These are phyloP conservation scores for Mallotus japonicus DNA, from an alignment of 441 rosid genomes.

Conservation along the genomic window DNA sequence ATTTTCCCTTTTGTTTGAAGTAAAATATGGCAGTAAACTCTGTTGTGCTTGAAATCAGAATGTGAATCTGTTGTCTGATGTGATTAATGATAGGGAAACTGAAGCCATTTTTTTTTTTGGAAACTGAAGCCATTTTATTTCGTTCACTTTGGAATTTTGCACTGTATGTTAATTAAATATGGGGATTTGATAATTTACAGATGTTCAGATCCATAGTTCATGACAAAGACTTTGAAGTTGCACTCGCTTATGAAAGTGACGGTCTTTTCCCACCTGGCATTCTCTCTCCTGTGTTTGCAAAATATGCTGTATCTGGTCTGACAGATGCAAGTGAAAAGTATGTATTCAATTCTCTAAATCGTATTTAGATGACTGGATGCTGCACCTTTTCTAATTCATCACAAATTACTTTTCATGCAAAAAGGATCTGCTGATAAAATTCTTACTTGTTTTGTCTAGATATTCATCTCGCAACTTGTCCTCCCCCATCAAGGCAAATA, in stretches of 20 bases:
- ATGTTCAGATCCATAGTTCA: conserved; percentile 81
- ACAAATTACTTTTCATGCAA: neutral
- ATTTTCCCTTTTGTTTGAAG: conserved; percentile 9
- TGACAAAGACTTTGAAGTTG: conserved; percentile 83
- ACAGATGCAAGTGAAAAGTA: conserved; percentile 79
- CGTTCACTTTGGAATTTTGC: conserved; percentile 17
- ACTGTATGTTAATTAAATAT: conserved; percentile 24
- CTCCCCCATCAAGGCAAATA: conserved; percentile 87
- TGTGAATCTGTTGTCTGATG: neutral
- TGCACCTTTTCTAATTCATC: conserved; percentile 22
- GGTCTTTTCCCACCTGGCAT: conserved; percentile 76
- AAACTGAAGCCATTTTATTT: neutral
- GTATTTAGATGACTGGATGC: conserved; percentile 13
- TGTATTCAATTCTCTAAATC: conserved; percentile 28
- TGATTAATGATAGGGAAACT: neutral
- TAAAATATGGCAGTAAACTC: neutral
- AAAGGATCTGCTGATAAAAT: neutral
- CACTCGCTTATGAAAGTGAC: conserved; percentile 75
- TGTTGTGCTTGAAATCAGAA: neutral
- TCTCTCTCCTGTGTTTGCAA: conserved; percentile 68
- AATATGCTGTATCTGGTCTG: conserved; percentile 79
- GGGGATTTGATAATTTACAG: conserved; percentile 41
- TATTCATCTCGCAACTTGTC: conserved; percentile 88
- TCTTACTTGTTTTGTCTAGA: conserved; percentile 39
- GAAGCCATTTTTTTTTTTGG: neutral